Base-by-base conservation (phyloP, 345 rosid genomes). In the Murraya koenigii region DNA sequence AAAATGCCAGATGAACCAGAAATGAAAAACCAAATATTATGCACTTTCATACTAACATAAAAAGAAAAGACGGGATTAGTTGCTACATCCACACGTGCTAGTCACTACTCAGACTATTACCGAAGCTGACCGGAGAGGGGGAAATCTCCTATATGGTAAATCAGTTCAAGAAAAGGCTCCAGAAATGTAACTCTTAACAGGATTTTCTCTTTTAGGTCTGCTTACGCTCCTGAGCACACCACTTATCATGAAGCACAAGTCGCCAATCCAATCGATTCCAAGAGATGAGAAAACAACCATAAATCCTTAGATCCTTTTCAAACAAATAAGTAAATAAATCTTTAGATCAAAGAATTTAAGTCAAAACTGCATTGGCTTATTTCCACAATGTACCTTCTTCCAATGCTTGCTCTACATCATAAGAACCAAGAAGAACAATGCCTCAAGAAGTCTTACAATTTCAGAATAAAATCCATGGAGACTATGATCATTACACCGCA, bases 401-500 rank as follows among this genome's bases (percentile, higher is more conserved):
- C 63, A 75, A 78, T 69, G 26, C 58, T 44, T n/a, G 66, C n/a
- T 44, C 28, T 66, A 75, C 25, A 6, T 52, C 26, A 19, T 44
- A 62, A 36, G 5, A 77, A 39, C 19, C 67, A 68, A 47, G 68
- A 32, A 75, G 65, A 72, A 77, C 10, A 77, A 74, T 55, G 72
- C 54, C 77, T 70, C 76, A 38, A 69, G 73, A 72, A 66, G 63
- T 60, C 72, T 67, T 44, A 72, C 60, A 66, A 72, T 41, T 41
- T 74, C 38, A 41, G 77, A 74, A 15, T 69, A 74, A 68, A 62
- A 75, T 77, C 58, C 74, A 74, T 44, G 81, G 76, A 80, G 66
- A 73, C 54, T 25, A 76, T 28, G 59, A 76, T 33, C 82, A 23
- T 66, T 55, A 79, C 78, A 80, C 82, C 63, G 55, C 81, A 83